phyloP scores from a whole-genome alignment of 129 eudicot species.

The Chrysanthemum seticuspe region DNA sequence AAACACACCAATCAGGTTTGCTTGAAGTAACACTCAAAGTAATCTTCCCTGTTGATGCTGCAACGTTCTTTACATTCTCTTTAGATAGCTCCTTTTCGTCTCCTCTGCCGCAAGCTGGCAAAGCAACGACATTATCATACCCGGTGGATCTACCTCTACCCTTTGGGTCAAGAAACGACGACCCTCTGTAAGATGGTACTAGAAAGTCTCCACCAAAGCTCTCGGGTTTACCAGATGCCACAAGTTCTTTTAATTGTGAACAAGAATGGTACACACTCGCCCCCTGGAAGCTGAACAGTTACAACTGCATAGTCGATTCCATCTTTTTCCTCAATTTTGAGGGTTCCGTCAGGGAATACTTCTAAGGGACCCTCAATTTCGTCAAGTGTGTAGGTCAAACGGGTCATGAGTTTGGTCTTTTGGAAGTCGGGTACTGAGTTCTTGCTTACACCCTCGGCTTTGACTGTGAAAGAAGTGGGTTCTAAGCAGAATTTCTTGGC shows the following conservation, averaged over 20 bases:
- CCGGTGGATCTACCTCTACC: slow-evolving; percentile 92
- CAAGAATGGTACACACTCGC: slow-evolving; percentile 84
- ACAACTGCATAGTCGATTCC: slow-evolving; percentile 93
- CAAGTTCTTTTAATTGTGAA: slow-evolving; percentile 79
- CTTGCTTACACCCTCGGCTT: no score
- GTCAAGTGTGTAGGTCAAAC: no score
- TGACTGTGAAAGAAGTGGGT: no score
- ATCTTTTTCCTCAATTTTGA: slow-evolving; percentile 84
- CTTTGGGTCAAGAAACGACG: slow-evolving; percentile 94
- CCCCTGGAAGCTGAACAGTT: slow-evolving; percentile 92
- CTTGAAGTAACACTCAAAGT: slow-evolving; percentile 70
- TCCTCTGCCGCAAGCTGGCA: slow-evolving; percentile 42
- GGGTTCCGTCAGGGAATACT: slow-evolving; percentile 60
- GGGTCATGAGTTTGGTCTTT: no score
- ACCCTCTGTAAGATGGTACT: slow-evolving; percentile 88
- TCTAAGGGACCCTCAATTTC: slow-evolving; percentile 73
- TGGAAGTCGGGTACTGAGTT: no score
- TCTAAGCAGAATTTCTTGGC: no score
- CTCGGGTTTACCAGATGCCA: slow-evolving; percentile 81
- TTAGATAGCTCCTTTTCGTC: slow-evolving; percentile 63
- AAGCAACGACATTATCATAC: slow-evolving; percentile 75
- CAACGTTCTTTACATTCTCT: slow-evolving; percentile 68
- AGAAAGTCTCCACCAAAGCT: no score
- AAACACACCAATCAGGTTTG: slow-evolving; percentile 82
- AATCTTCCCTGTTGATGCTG: slow-evolving; percentile 68